Percentiles rank a stretch among this genome's conserved stretches.
Evolutionary conservation across 441 rosid genomes (phyloP).

Genomic region (Gossypium schwendimanii): DNA sequence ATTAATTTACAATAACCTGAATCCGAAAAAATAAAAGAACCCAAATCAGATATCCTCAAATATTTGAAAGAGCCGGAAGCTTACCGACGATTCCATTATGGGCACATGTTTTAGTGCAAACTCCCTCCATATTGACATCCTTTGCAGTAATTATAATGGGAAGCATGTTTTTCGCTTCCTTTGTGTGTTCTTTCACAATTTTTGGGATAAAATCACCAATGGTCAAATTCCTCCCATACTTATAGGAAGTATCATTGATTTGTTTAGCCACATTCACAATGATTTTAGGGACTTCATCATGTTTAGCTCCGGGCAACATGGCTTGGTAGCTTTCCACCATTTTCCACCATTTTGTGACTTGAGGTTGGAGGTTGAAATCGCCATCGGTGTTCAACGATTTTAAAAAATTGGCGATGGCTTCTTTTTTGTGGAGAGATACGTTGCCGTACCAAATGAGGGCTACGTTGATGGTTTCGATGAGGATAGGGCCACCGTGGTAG

Average conservation of each 20-base stretch:
- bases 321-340: constrained; percentile 46
- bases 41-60: not conserved
- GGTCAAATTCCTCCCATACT: constrained; percentile 37
- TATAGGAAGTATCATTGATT: constrained; percentile 27
- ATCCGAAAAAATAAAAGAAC: not conserved
- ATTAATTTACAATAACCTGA: too few relatives aligned
- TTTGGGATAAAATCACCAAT: constrained; percentile 16
- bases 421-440: constrained; percentile 35
- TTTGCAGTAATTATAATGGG: constrained; percentile 38
- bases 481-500: constrained; percentile 32
- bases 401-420: constrained; percentile 35
- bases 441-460: constrained; percentile 49
- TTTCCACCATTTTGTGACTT: constrained; percentile 56
- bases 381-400: constrained; percentile 37
- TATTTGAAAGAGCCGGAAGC: not conserved
- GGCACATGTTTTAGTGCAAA: constrained; percentile 52
- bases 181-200: constrained; percentile 18
- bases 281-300: constrained; percentile 19
- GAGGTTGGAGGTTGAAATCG: constrained; percentile 27
- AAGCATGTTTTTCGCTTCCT: constrained; percentile 20
- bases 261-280: constrained; percentile 31
- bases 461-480: constrained; percentile 36
- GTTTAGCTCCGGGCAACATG: constrained; percentile 6
- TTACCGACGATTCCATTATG: constrained; percentile 23
- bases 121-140: constrained; percentile 38